A percentile compares a stretch with the other conserved stretches of the same genome.
These are phyloP conservation scores for Hevea brasiliensis DNA, from an alignment of 345 rosid species.

Conservation along the genomic window DNA sequence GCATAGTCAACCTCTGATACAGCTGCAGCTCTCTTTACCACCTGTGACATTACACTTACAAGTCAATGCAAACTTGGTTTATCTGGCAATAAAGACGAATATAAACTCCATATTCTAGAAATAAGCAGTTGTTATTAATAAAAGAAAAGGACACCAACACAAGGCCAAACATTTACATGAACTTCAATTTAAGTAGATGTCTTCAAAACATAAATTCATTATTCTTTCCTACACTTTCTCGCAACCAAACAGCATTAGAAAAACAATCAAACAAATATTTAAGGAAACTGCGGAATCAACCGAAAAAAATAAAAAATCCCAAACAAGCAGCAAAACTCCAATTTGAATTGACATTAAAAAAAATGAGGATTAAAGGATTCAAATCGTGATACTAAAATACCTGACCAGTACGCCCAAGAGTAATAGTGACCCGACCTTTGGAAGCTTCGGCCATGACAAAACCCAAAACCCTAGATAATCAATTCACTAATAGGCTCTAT, in stretches of 20 bases:
- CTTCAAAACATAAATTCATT: neutral
- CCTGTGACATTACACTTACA: slow-evolving; percentile 44
- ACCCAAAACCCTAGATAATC: slow-evolving; percentile 35
- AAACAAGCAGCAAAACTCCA: slow-evolving; percentile 7
- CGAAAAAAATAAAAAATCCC: neutral
- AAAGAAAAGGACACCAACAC: neutral
- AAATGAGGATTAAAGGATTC: neutral
- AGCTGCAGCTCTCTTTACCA: slow-evolving; percentile 65
- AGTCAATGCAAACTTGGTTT: neutral
- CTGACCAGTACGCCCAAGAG: slow-evolving; percentile 85
- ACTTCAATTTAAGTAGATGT: neutral
- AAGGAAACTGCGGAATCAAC: neutral
- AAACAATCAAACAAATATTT: neutral
- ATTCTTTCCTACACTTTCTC: slow-evolving; percentile 5
- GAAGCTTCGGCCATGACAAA: slow-evolving; percentile 68
- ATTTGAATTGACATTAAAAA: neutral
- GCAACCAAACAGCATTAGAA: slow-evolving; percentile 13
- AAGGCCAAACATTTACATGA: neutral
- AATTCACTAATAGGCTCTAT: neutral
- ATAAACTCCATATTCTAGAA: neutral
- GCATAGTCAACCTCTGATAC: slow-evolving; percentile 37
- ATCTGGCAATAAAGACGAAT: neutral
- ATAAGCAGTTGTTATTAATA: too few species aligned
- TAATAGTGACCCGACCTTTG: slow-evolving; percentile 69
- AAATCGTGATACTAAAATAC: slow-evolving; percentile 31